Percentiles rank a stretch among this genome's conserved stretches.
Evolutionary conservation across 352 stramenopile genomes (phyloP).

Genomic region (Globisporangium camurandrum): DNA sequence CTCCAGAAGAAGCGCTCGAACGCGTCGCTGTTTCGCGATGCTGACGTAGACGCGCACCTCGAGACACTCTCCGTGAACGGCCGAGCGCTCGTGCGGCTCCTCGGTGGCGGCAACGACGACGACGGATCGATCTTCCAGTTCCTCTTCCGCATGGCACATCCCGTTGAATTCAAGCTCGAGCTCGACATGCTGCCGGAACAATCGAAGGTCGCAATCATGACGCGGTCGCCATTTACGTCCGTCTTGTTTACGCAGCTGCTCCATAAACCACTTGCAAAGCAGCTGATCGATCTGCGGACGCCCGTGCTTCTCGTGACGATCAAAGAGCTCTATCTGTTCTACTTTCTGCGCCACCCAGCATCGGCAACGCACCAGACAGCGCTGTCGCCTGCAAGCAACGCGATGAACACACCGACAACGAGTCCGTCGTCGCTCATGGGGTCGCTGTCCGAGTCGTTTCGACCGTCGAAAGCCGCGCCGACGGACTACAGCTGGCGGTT

Average conservation of each 20-base stretch:
- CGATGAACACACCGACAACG: too few relatives aligned
- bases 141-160: constrained; percentile 65
- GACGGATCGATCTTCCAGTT: constrained; percentile 76
- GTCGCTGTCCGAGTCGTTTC: constrained; percentile 46
- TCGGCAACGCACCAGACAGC: constrained; percentile 59
- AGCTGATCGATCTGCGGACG: constrained; percentile 63
- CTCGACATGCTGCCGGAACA: constrained; percentile 74
- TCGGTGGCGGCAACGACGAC: constrained; percentile 55
- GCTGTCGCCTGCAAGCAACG: constrained; percentile 2
- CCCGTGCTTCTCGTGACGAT: constrained; percentile 79
- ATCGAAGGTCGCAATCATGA: constrained; percentile 72
- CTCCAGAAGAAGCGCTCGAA: constrained; percentile 37
- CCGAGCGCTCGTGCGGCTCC: constrained; percentile 44
- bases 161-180: constrained; percentile 76
- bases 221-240: constrained; percentile 51
- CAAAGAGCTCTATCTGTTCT: constrained; percentile 80
- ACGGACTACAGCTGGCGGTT: constrained; percentile 62
- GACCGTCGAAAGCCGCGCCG: constrained; percentile 30
- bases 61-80: constrained; percentile 36
- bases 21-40: constrained; percentile 24
- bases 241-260: constrained; percentile 78
- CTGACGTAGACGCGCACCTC: constrained; percentile 54
- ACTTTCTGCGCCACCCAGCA: constrained; percentile 74
- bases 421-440: constrained; percentile 26
- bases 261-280: constrained; percentile 74